Conservation (phyloP, 352 stramenopile species). For the Phytopythium delawarense region DNA sequence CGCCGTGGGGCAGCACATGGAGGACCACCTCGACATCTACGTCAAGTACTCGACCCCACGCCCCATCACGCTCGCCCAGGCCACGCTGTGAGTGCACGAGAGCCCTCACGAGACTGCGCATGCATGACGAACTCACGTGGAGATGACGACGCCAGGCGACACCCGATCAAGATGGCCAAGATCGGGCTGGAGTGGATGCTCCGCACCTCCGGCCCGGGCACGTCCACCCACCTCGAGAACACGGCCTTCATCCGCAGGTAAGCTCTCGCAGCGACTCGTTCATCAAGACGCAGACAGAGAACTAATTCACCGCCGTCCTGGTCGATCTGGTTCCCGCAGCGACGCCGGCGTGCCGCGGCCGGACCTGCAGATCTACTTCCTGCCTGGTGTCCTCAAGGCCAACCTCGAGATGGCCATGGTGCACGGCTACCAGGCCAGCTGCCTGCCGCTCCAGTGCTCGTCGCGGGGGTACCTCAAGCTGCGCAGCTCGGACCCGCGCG, state of each 20-base stretch:
- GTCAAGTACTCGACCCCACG: constrained; percentile 86
- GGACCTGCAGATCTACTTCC: constrained; percentile 88
- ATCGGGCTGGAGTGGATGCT: constrained; percentile 85
- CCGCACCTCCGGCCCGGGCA: constrained; percentile 56
- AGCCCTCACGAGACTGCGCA: neutral
- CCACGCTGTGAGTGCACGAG: constrained; percentile 40
- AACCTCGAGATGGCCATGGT: constrained; percentile 8
- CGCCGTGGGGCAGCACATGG: constrained; percentile 84
- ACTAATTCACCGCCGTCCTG: constrained; percentile 1
- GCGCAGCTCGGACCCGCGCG: constrained; percentile 39
- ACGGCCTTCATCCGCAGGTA: constrained; percentile 83
- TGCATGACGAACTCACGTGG: neutral
- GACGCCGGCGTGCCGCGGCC: constrained; percentile 66
- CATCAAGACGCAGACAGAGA: neutral
- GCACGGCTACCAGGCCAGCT: constrained; percentile 70
- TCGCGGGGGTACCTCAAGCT: constrained; percentile 61
- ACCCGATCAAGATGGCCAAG: constrained; percentile 80
- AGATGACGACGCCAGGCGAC: constrained; percentile 32
- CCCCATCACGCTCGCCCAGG: constrained; percentile 86
- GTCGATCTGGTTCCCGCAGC: constrained; percentile 19
- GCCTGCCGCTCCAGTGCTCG: constrained; percentile 65
- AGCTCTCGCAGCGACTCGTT: too few species aligned
- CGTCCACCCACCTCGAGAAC: constrained; percentile 77
- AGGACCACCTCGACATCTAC: constrained; percentile 89
- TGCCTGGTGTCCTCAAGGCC: constrained; percentile 64